phyloP scores from a whole-genome alignment of 495 filamentous ascomycete genomes.

The Thermochaetoides thermophila region DNA sequence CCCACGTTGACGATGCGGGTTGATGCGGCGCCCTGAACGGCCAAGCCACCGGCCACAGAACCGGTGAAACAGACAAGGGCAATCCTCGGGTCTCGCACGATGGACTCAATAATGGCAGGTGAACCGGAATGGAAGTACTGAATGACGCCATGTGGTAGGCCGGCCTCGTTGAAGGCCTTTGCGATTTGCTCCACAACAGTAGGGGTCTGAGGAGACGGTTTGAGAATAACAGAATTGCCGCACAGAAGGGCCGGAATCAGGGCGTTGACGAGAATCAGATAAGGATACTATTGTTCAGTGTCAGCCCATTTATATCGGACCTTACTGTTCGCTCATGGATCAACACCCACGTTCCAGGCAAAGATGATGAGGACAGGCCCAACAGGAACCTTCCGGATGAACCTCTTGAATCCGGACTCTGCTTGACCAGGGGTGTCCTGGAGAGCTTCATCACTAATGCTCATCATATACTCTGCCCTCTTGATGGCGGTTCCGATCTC shows the following conservation, averaged over 20 bases:
- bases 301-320: slow-evolving; percentile 1
- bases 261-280: slow-evolving; percentile 79
- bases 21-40: slow-evolving; percentile 69
- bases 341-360: slow-evolving; percentile 72
- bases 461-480: slow-evolving; percentile 66
- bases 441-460: slow-evolving; percentile 58
- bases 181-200: slow-evolving; percentile 73
- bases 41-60: slow-evolving; percentile 74
- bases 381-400: slow-evolving; percentile 72
- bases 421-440: slow-evolving; percentile 62
- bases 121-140: slow-evolving; percentile 85
- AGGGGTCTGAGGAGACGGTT: slow-evolving; percentile 87
- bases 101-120: slow-evolving; percentile 47
- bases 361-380: slow-evolving; percentile 79
- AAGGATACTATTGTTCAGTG: slow-evolving; percentile 65
- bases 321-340: neutral
- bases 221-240: slow-evolving; percentile 80
- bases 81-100: slow-evolving; percentile 61
- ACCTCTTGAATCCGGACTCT: slow-evolving; percentile 76
- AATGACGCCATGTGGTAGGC: slow-evolving; percentile 63
- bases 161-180: slow-evolving; percentile 59
- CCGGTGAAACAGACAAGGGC: slow-evolving; percentile 79
- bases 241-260: slow-evolving; percentile 75
- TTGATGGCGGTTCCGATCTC: slow-evolving; percentile 72
- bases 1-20: slow-evolving; percentile 70